Evolutionary conservation across 2,329 filamentous ascomycete genomes (phyloP), one percentile per base, ranked within the genome.

Genomic region (Arthrobotrys sinensis): DNA sequence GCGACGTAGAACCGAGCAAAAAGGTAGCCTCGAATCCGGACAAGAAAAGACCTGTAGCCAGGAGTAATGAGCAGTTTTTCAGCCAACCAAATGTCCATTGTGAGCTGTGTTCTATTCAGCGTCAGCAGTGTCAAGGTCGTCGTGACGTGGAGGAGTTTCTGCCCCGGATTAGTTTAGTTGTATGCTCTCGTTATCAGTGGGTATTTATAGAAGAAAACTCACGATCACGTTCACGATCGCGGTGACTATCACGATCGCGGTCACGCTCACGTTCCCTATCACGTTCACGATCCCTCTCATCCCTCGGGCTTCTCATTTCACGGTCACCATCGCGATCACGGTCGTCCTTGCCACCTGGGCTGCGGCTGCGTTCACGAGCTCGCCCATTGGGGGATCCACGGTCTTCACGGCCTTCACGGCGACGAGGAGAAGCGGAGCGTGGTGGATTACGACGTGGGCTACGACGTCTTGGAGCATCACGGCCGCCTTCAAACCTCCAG

Each of bases 401-500:
- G 11, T 80, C 89, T 82, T 92, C 73, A 55, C 73, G 72, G 21
- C 76, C 89, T 82, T 92, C 91, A 80, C 93, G 91, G 80, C 93
- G 93, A 80, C 91, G 92, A 71, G 92, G 92, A 79, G 93, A 92
- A 78, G 93, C 91, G 81, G 91, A 87, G 80, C 88, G 88, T 73
- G 80, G 80, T 64, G 81, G 79, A 45, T 84, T 84, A 80, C 86
- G 85, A 48, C 84, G 86, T 55, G 86, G 85, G 36, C 84, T 83
- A 80, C 85, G 84, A 63, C 82, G 83, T 81, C 90, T 89, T 79
- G 91, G 90, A 80, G 90, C 92, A 83, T 93, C 92, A 83, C 92
- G 90, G 79, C 94, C 95, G 81, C 93, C 94, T 85, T 97, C 96
- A 84, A 99, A 99, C 80, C 96, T 93, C 96, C 96, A 99, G 34